phyloP scores from a whole-genome alignment of 2,329 filamentous ascomycete species.

The Hymenoscyphus fructigenus region DNA sequence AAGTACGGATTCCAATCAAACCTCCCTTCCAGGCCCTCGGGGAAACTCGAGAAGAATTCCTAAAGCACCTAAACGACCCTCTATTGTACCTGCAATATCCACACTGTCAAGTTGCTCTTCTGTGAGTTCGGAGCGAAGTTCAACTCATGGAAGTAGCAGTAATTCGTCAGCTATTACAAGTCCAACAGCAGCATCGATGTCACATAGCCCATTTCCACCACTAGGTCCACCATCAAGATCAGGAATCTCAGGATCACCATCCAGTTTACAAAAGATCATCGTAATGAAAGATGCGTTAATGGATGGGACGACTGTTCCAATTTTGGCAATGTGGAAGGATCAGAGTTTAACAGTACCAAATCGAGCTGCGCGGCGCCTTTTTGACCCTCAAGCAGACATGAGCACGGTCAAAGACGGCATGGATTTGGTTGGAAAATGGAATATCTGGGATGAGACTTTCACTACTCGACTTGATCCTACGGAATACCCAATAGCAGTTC shows the following conservation, averaged over 20 bases:
- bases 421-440: slow-evolving; percentile 60
- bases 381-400: slow-evolving; percentile 44
- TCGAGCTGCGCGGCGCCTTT: slow-evolving; percentile 50
- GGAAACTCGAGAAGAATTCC: slow-evolving; percentile 24
- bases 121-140: slow-evolving; percentile 29
- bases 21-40: slow-evolving; percentile 31
- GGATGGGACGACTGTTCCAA: slow-evolving; percentile 72
- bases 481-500: slow-evolving; percentile 65
- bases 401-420: slow-evolving; percentile 45
- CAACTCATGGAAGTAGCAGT: slow-evolving; percentile 27
- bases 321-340: slow-evolving; percentile 80
- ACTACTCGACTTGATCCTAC: slow-evolving; percentile 52
- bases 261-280: slow-evolving; percentile 69
- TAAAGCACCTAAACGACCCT: slow-evolving; percentile 16
- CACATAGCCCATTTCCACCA: slow-evolving; percentile 62
- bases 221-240: slow-evolving; percentile 61
- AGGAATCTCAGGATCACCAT: slow-evolving; percentile 56
- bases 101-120: slow-evolving; percentile 33
- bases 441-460: slow-evolving; percentile 67
- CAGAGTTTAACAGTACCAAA: slow-evolving; percentile 73
- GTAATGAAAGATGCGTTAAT: slow-evolving; percentile 76
- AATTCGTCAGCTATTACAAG: slow-evolving; percentile 44
- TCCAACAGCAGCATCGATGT: slow-evolving; percentile 53
- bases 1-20: slow-evolving; percentile 47
- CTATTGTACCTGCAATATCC: slow-evolving; percentile 14